Conservation (phyloP, 129 eudicot species). For the Kitagawia praeruptora region DNA sequence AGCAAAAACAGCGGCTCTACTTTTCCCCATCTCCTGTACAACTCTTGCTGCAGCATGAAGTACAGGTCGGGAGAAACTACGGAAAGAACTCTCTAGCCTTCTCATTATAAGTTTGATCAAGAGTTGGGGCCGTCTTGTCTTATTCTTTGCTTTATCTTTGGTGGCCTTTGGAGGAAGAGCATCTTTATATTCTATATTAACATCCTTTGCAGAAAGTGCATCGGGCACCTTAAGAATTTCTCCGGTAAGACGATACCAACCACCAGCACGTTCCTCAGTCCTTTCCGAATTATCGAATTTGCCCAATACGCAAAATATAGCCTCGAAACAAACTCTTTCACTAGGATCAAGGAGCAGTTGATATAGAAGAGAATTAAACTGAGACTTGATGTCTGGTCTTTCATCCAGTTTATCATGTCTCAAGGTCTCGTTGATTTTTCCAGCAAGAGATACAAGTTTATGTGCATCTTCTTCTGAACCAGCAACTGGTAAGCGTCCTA, state of each 20-base stretch:
- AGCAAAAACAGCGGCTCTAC: slow-evolving; percentile 95
- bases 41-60: slow-evolving; percentile 96
- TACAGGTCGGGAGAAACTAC: slow-evolving; percentile 96
- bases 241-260: slow-evolving; percentile 89
- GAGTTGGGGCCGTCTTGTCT: slow-evolving; percentile 84
- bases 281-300: slow-evolving; percentile 81
- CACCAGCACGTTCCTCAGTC: slow-evolving; percentile 93
- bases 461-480: no score
- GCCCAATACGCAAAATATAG: slow-evolving; percentile 84
- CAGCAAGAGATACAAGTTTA: no score
- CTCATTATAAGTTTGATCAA: slow-evolving; percentile 95
- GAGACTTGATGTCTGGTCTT: slow-evolving; percentile 79
- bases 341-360: slow-evolving; percentile 98
- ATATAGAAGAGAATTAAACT: slow-evolving; percentile 79
- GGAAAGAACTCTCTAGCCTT: slow-evolving; percentile 86
- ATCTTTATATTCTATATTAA: slow-evolving; percentile 37
- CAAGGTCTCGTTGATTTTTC: no score
- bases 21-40: slow-evolving; percentile 98
- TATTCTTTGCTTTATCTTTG: slow-evolving; percentile 73
- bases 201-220: slow-evolving; percentile 56
- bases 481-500: no score
- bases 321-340: slow-evolving; percentile 98
- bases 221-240: slow-evolving; percentile 83
- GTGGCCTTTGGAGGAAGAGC: slow-evolving; percentile 35
- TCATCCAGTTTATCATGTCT: no score